Evolutionary conservation across 768 basidiomycete species (phyloP), one percentile per base, ranked within the genome.

Genomic region (Nidula microcarpa): DNA sequence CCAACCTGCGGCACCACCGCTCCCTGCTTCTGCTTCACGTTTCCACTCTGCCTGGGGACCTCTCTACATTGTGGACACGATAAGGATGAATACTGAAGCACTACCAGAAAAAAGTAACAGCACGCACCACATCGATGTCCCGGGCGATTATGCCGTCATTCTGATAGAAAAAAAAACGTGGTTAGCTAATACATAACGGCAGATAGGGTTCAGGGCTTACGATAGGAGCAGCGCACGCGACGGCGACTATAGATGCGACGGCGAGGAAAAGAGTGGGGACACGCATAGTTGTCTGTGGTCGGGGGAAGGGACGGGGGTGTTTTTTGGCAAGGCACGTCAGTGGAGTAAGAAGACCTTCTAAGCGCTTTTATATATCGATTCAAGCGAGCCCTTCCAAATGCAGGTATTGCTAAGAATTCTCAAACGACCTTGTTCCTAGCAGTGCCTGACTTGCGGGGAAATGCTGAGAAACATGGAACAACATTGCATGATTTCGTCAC

Each of bases 381-480:
- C 53, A 55, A 36, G 33, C 55, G 39, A 57, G 52, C 43, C 34
- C 39, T 16, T 51, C 67, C 62, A 53, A 62, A 66, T 57, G 50
- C 56, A 63, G 67, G 47, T 41, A 41, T 10, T 54, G 57, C 59
- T 55, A 53, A 56, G 50, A 57, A 49, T 55, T 57, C 53, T 53
- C 46, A 46, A 35, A 43, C 18, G 53, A 56, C 53, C 58, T 53
- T 57, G 58, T 51, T 53, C 53, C 56, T 55, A 52, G 43, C 56
- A 51, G 64, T 64, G 57, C 64, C 62, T 65, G 64, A 41, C 55
- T 43, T 39, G 16, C 17, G 44, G 35, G 32, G 33, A 47, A n/a
- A 16, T 17, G 39, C 39, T 41, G 11, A 41, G 39, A 41, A 41
- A 41, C 16, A 41, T 41, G 13, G 39, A 13, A 17, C 11, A 41